Evolutionary conservation across 140 eudicot species (phyloP).

Genomic region (Oenanthe javanica): DNA sequence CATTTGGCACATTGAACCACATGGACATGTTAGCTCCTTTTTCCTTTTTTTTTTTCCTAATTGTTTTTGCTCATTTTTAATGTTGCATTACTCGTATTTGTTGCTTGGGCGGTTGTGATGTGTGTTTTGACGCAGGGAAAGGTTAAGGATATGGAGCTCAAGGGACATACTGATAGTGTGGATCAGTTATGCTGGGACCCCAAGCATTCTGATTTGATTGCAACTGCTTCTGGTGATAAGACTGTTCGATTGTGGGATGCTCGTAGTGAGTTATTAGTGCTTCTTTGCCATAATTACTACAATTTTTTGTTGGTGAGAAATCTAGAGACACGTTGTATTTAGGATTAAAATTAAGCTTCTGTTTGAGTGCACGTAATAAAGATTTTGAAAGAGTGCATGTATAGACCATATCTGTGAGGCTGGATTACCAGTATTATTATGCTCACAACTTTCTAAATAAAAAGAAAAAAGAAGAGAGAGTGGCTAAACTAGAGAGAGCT

Average conservation of each 20-base stretch:
- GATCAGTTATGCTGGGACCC: conserved; percentile 99
- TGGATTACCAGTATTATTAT: background rate
- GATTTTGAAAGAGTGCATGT: background rate
- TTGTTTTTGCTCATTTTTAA: too few species aligned
- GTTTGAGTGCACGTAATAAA: background rate
- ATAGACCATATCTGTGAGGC: background rate
- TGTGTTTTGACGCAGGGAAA: conserved; percentile 49
- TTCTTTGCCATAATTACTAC: too few species aligned
- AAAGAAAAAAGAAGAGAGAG: background rate
- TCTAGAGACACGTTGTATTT: too few species aligned
- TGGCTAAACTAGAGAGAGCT: background rate
- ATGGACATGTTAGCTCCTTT: conserved; percentile 54
- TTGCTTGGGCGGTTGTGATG: background rate
- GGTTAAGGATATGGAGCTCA: conserved; percentile 83
- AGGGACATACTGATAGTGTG: conserved; percentile 93
- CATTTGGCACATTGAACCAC: conserved; percentile 86
- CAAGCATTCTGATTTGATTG: conserved; percentile 84
- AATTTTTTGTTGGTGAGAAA: too few species aligned
- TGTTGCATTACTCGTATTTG: background rate
- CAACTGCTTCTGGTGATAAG: conserved; percentile 98
- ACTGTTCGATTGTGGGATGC: conserved; percentile 99
- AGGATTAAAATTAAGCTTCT: background rate
- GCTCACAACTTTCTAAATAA: background rate
- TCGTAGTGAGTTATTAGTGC: conserved; percentile 56
- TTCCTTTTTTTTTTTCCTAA: background rate